Evolutionary conservation across 1,284 basidiomycete genomes (phyloP), one percentile per base, ranked within the genome.

Genomic region (Ustilago loliicola): DNA sequence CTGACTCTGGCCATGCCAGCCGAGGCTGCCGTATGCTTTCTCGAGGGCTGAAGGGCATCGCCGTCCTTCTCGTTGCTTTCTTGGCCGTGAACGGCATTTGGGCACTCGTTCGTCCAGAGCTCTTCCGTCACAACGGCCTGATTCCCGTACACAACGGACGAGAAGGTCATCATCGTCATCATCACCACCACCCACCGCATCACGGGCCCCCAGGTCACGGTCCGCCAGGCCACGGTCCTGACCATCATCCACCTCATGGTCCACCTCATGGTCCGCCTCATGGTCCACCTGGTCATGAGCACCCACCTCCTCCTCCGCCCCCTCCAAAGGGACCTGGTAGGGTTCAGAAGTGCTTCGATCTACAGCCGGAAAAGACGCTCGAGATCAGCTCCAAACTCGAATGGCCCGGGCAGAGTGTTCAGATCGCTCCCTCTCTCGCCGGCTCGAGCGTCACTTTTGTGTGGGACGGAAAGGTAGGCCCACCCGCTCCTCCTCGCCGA

Each of bases 371-470:
- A 29, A 64, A 73, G 61, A 56, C 52, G 15, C 53, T 73, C 27
- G 42, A 54, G 11, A 34, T 73, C 25, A 27, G 42, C n/a, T 27
- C 52, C 6, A 56, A 50, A 1, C 60, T 73, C 36, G 53, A 64
- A 15, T 61, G 71, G 71, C 17, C n/a, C 1, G 57, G 66, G 1
- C 65, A 73, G 48, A 42, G 54, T 17, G 65, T 73, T 13, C 54
- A 67, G 36, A 61, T 73, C 6, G 71, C 63, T 17, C 71, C 71
- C 19, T 67, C 65, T 3, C 57, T 73, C 9, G 65, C 71, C 9
- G 71, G 71, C 25, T 73, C 65, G 29, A 61, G 61, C 51, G 71
- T 73, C 52, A 67, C 65, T 15, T 73, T 73, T 30, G 61, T 64
- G 19, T 73, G 71, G 71, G 61, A 73, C 30, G 71, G 65, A 0